A percentile compares a stretch with the other conserved stretches of the same genome.
These are phyloP conservation scores for Phylloporus rhodoxanthus DNA, from an alignment of 768 basidiomycete species.

Conservation along the genomic window DNA sequence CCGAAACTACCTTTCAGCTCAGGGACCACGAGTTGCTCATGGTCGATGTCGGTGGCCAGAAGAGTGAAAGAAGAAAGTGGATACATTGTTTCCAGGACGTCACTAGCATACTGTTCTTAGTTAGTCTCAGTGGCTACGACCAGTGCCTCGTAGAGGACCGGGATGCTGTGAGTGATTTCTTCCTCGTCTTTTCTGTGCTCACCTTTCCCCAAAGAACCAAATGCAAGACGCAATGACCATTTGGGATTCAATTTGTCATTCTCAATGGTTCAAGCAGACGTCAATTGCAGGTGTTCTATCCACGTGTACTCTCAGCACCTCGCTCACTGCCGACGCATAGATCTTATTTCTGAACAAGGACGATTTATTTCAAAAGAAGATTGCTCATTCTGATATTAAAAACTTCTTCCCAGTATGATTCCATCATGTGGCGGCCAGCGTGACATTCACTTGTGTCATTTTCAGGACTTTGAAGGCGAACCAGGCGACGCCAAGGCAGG, in stretches of 20 bases:
- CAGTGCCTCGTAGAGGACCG: conserved; percentile 91
- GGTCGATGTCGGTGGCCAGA: conserved; percentile 93
- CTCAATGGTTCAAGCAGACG: conserved; percentile 93
- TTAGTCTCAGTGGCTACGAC: conserved; percentile 89
- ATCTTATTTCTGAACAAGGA: conserved; percentile 96
- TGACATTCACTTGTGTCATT: conserved; percentile 1
- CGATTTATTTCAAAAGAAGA: conserved; percentile 85
- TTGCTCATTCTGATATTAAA: conserved; percentile 75
- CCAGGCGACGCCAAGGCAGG: conserved; percentile 66
- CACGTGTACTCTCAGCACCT: neutral
- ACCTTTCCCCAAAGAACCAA: conserved; percentile 61
- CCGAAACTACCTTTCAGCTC: conserved; percentile 78
- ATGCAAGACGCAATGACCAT: conserved; percentile 99
- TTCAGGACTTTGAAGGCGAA: conserved; percentile 80
- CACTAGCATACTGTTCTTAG: conserved; percentile 86
- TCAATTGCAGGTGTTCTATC: conserved; percentile 61
- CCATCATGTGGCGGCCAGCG: neutral
- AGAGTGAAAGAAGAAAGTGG: conserved; percentile 90
- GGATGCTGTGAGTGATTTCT: conserved; percentile 60
- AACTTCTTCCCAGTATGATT: conserved; percentile 76
- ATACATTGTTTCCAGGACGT: conserved; percentile 95
- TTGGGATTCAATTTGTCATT: conserved; percentile 97
- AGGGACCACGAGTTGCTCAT: conserved; percentile 82
- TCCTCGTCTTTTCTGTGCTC: conserved; percentile 1
- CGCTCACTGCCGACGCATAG: conserved; percentile 33